Conservation (phyloP, 2,329 filamentous ascomycete species). For the Septoria linicola region DNA sequence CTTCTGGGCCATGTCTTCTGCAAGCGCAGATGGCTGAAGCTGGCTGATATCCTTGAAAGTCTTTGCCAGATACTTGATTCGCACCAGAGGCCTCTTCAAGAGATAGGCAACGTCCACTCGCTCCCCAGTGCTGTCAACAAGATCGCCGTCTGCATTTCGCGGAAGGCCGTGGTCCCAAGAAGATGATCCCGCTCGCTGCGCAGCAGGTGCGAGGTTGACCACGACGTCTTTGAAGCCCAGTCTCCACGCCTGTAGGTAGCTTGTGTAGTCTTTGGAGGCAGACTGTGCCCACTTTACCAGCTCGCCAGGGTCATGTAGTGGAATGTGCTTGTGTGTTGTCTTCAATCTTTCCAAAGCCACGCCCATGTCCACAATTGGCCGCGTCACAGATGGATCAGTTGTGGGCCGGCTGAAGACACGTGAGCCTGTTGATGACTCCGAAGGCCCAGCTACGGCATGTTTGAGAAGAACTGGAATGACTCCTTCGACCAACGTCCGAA, state of each 20-base stretch:
- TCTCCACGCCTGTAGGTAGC: constrained; percentile 85
- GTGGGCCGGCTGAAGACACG: constrained; percentile 36
- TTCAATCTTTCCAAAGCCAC: constrained; percentile 82
- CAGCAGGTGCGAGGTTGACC: constrained; percentile 81
- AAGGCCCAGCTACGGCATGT: constrained; percentile 70
- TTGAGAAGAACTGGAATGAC: constrained; percentile 90
- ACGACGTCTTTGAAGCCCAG: constrained; percentile 93
- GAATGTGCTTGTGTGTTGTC: constrained; percentile 75
- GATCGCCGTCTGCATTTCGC: constrained; percentile 59
- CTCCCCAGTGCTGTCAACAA: constrained; percentile 69
- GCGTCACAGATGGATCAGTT: constrained; percentile 65
- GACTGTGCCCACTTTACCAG: constrained; percentile 80
- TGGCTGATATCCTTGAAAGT: constrained; percentile 70
- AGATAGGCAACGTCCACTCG: constrained; percentile 92
- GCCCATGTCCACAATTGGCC: constrained; percentile 92
- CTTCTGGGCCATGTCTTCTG: constrained; percentile 57
- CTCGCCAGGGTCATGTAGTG: constrained; percentile 67
- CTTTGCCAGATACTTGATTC: constrained; percentile 83
- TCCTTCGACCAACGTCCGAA: constrained; percentile 90
- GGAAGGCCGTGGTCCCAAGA: constrained; percentile 56
- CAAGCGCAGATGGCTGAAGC: constrained; percentile 55
- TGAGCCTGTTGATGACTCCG: constrained; percentile 49
- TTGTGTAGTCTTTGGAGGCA: constrained; percentile 74
- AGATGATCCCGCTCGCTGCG: constrained; percentile 46
- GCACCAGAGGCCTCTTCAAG: constrained; percentile 81